Evolutionary conservation across 2,329 filamentous ascomycete genomes (phyloP), one percentile per base, ranked within the genome.

Genomic region (Ophiostoma quercus): DNA sequence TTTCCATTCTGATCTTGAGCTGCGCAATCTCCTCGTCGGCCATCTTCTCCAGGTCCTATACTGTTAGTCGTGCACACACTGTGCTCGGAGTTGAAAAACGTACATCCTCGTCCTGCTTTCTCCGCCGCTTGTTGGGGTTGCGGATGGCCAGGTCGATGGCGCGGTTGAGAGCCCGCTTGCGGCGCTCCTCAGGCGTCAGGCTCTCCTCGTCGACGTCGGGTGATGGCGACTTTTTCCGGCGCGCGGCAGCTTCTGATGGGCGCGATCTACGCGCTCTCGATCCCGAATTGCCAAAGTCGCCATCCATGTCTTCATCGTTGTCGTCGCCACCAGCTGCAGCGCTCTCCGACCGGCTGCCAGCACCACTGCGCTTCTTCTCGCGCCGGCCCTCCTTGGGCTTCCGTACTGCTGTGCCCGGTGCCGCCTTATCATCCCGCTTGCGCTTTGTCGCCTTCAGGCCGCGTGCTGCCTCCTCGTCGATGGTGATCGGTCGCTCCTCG

Each of bases 91-190:
- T 29, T 29, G 1, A 29, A 2, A 29, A 29, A 29, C 89, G 69
- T 84, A 94, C 91, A 78, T 96, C 93, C 75, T 95, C 94, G 77
- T 94, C 91, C 83, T 92, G 92, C 83, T 92, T 94, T 86, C 87
- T 80, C 74, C 90, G 85, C 73, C 89, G 85, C 75, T 92, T 92
- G 69, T 83, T 85, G 12, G 91, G 88, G 74, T 91, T 92, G 82
- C 96, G 96, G 75, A 96, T 83, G 0, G 94, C 93, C 70, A 91
- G 91, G 78, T 97, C 92, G 81, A 98, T 92, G 70, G 92, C 91
- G 74, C 89, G 87, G 76, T 97, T 92, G 68, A 99, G 88, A 25
- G 92, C 94, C 74, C 92, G 86, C 75, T 90, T 89, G 75, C 94
- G 88, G 75, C 92, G 86, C 81, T 97, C 92, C 79, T 95, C 92